Evolutionary conservation across 192 early-diverging fungal species (phyloP).

Genomic region (Rhizophagus clarus): DNA sequence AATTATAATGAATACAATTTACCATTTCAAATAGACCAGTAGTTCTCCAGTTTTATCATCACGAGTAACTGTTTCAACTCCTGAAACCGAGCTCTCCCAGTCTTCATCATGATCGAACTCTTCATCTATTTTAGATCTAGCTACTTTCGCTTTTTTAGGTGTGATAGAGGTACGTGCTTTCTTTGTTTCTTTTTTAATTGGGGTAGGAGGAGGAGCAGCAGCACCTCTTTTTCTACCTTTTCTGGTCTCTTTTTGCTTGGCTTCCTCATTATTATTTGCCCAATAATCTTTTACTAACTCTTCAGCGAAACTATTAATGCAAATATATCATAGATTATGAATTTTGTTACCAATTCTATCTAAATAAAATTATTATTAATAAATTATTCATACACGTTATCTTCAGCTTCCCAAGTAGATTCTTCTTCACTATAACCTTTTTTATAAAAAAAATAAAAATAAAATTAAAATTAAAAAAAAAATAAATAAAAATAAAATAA

Average conservation of each 20-base stretch:
- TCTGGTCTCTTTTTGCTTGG: background rate
- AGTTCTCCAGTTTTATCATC: slow-evolving; percentile 33
- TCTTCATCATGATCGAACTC: slow-evolving; percentile 8
- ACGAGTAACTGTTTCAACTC: slow-evolving; percentile 32
- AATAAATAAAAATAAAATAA: background rate
- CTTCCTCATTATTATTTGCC: background rate
- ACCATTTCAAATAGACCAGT: slow-evolving; percentile 33
- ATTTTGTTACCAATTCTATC: background rate
- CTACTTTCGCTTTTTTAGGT: slow-evolving; percentile 6
- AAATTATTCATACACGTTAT: slow-evolving; percentile 23
- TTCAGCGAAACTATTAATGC: slow-evolving; percentile 9
- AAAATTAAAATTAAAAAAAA: background rate
- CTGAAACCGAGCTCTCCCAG: slow-evolving; percentile 18
- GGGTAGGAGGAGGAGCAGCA: background rate
- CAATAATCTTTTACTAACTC: slow-evolving; percentile 29
- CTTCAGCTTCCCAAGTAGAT: slow-evolving; percentile 21
- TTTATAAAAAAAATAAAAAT: background rate
- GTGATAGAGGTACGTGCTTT: background rate
- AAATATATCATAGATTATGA: background rate
- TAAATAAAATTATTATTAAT: background rate
- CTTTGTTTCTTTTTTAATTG: background rate
- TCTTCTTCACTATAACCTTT: slow-evolving; percentile 25
- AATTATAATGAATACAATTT: background rate
- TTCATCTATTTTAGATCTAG: slow-evolving; percentile 6
- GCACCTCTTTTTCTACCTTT: background rate